Evolutionary conservation across 192 early-diverging fungal species (phyloP).

Genomic region (Lobosporangium transversale): DNA sequence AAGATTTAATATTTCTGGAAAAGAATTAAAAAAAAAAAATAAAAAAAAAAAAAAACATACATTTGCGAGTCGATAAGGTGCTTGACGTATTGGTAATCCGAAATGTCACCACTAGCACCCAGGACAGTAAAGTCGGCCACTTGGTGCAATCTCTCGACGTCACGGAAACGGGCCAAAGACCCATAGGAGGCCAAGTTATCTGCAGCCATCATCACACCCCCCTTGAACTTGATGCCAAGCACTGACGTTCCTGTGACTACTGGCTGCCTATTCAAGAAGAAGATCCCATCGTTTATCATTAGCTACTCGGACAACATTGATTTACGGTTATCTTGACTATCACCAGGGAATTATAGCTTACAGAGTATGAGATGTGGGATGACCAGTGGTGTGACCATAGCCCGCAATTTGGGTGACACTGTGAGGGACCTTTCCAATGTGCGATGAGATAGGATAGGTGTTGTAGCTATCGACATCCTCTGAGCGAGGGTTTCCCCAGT

Average conservation of each 20-base stretch:
- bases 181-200: conserved; percentile 97
- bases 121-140: conserved; percentile 89
- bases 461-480: conserved; percentile 64
- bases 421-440: conserved; percentile 57
- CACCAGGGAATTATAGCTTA: too few species aligned
- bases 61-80: conserved; percentile 83
- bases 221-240: conserved; percentile 94
- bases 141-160: conserved; percentile 82
- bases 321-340: too few species aligned
- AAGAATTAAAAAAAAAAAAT: neutral
- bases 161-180: conserved; percentile 89
- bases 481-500: conserved; percentile 81
- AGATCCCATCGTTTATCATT: too few species aligned
- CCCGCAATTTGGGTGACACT: conserved; percentile 62
- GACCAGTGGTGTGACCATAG: conserved; percentile 53
- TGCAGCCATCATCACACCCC: conserved; percentile 96
- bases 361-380: conserved; percentile 67
- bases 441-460: conserved; percentile 54
- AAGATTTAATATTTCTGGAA: too few species aligned
- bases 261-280: conserved; percentile 65
- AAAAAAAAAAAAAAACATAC: conserved; percentile 46
- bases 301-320: too few species aligned
- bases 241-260: conserved; percentile 95
- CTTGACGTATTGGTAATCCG: conserved; percentile 92
- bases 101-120: conserved; percentile 92